These are phyloP conservation scores for Tylopilus plumbeoviolaceoides DNA, from an alignment of 768 basidiomycete genomes.

Conservation along the genomic window DNA sequence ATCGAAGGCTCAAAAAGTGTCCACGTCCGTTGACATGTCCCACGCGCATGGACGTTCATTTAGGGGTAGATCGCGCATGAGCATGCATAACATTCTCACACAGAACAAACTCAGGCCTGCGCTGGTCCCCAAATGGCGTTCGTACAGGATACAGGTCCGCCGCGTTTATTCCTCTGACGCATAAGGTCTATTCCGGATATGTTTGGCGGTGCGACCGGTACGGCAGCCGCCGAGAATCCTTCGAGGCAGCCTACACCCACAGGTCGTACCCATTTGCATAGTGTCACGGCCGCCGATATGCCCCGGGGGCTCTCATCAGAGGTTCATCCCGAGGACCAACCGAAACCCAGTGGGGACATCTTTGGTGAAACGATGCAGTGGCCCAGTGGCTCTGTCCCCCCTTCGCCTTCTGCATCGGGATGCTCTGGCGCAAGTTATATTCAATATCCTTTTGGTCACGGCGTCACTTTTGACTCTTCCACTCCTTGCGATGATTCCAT, in stretches of 20 bases:
- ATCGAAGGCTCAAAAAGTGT: too few species aligned
- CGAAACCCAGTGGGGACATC: conserved; percentile 41
- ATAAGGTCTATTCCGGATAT: conserved; percentile 71
- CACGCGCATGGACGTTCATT: conserved; percentile 28
- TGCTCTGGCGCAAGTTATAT: conserved; percentile 31
- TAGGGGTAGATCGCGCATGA: conserved; percentile 62
- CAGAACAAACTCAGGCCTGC: conserved; percentile 47
- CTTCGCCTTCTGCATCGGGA: conserved; percentile 32
- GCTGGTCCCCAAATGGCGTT: conserved; percentile 18
- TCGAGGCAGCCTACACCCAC: conserved; percentile 30
- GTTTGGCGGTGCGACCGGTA: conserved; percentile 19
- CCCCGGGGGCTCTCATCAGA: conserved; percentile 36
- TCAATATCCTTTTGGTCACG: conserved; percentile 58
- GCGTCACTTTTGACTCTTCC: conserved; percentile 62
- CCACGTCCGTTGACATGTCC: too few species aligned
- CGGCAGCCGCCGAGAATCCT: conserved; percentile 29
- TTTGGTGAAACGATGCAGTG: conserved; percentile 69
- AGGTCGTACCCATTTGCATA: conserved; percentile 72
- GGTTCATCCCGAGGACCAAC: conserved; percentile 22
- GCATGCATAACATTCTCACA: conserved; percentile 55
- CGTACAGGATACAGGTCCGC: conserved; percentile 30
- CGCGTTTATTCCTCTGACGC: conserved; percentile 60
- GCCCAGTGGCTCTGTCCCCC: conserved; percentile 33
- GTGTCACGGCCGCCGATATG: conserved; percentile 69
- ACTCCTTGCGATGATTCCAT: conserved; percentile 40